Evolutionary conservation across 306 rosid species (phyloP).

Genomic region (Clitoria ternatea): DNA sequence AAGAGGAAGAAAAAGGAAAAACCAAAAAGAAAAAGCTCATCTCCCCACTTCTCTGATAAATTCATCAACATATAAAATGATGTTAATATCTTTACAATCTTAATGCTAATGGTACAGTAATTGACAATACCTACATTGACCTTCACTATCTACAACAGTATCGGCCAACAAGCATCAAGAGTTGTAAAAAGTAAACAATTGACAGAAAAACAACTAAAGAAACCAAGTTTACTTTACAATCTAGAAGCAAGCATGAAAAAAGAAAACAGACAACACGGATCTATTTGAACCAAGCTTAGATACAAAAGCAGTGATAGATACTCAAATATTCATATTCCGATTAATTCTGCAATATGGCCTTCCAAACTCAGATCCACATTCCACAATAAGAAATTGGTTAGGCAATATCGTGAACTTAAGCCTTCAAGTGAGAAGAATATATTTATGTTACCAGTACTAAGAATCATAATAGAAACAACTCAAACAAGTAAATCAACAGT

Average conservation of each 20-base stretch:
- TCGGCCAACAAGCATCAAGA: neutral
- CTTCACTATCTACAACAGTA: neutral
- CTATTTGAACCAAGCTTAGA: neutral
- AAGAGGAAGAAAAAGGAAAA: too few species aligned
- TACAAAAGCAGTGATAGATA: too few species aligned
- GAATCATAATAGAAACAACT: too few species aligned
- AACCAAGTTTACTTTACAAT: neutral
- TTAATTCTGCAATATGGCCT: neutral
- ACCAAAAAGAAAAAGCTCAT: neutral
- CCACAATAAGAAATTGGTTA: neutral
- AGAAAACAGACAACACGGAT: neutral
- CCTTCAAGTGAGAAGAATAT: neutral
- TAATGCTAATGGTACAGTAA: neutral
- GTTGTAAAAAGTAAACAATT: neutral
- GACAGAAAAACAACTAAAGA: neutral
- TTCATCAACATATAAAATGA: neutral
- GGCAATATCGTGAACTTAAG: neutral
- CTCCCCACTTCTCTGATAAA: neutral
- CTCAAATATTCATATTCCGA: too few species aligned
- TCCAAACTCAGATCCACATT: neutral
- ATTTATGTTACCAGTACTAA: too few species aligned
- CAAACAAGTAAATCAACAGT: too few species aligned
- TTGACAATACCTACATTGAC: neutral
- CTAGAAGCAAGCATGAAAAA: neutral
- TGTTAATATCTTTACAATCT: neutral